Percentiles rank a stretch among this genome's conserved stretches.
phyloP scores from a whole-genome alignment of 1,284 basidiomycete species.

The Rhodotorula mucilaginosa region DNA sequence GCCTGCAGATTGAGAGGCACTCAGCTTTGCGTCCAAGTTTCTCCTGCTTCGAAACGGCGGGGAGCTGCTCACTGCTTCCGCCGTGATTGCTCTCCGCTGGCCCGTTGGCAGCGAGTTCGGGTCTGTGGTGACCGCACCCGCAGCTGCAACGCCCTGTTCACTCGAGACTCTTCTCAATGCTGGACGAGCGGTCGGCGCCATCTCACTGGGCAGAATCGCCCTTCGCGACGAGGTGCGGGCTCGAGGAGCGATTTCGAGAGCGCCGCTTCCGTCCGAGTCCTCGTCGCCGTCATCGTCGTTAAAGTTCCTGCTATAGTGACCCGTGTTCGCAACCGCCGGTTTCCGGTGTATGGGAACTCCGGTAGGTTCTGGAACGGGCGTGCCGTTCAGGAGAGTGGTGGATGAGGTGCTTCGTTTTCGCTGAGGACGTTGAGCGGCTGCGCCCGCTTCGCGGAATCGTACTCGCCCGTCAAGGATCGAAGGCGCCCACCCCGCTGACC shows the following conservation, averaged over 20 bases:
- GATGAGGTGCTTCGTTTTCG: background rate
- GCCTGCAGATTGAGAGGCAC: too few species aligned
- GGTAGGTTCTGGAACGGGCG: background rate
- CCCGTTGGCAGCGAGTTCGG: too few species aligned
- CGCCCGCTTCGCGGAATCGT: background rate
- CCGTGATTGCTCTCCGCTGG: too few species aligned
- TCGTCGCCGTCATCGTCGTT: background rate
- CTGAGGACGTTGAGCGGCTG: background rate
- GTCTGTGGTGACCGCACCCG: too few species aligned
- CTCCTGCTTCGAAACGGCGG: too few species aligned
- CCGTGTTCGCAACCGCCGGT: background rate
- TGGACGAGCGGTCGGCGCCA: background rate
- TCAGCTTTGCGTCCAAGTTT: too few species aligned
- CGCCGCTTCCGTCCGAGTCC: background rate
- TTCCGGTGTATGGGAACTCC: background rate
- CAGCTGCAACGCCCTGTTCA: background rate
- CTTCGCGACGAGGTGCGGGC: slow-evolving; percentile 3
- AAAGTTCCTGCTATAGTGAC: background rate
- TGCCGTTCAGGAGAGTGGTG: background rate
- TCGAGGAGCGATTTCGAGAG: slow-evolving; percentile 14
- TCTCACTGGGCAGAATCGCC: background rate
- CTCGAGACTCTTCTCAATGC: background rate
- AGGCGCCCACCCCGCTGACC: background rate
- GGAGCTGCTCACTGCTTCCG: too few species aligned
- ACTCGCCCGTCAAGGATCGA: background rate